A percentile compares a stretch with the other conserved stretches of the same genome.
These are phyloP conservation scores for Acacia melanoxylon DNA, from an alignment of 306 rosid genomes.

Conservation along the genomic window DNA sequence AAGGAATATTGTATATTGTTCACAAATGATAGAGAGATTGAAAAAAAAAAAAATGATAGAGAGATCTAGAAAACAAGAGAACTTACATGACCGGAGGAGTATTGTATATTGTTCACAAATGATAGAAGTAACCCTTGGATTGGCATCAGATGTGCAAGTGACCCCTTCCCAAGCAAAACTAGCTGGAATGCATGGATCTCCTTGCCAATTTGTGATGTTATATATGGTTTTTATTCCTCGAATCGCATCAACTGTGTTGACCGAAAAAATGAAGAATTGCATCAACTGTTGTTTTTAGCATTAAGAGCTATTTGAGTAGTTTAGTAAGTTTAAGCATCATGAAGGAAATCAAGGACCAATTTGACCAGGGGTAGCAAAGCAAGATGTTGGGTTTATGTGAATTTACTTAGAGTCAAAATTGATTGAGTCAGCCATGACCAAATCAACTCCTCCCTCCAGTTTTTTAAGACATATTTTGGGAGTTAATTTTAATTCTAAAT, in stretches of 20 bases:
- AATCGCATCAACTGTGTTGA: background rate
- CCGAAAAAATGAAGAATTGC: background rate
- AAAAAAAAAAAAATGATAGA: too few species aligned
- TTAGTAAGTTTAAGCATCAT: background rate
- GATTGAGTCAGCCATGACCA: background rate
- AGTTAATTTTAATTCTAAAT: too few species aligned
- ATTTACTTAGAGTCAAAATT: background rate
- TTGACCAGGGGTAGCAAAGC: background rate
- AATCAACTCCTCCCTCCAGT: background rate
- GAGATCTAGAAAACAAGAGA: too few species aligned
- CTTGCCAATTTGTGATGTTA: slow-evolving; percentile 40
- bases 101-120: background rate
- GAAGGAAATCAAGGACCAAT: background rate
- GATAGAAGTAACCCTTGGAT: slow-evolving; percentile 36
- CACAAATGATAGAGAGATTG: too few species aligned
- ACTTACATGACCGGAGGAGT: too few species aligned
- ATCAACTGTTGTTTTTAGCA: slow-evolving; percentile 20
- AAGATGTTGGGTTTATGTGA: background rate
- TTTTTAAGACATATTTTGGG: too few species aligned
- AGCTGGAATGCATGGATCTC: slow-evolving; percentile 48
- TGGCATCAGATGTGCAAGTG: slow-evolving; percentile 22
- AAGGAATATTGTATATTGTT: background rate
- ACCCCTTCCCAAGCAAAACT: slow-evolving; percentile 40
- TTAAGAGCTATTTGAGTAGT: background rate
- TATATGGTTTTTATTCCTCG: slow-evolving; percentile 19